phyloP scores from a whole-genome alignment of 1,284 basidiomycete genomes.

The Marasmius oreades region DNA sequence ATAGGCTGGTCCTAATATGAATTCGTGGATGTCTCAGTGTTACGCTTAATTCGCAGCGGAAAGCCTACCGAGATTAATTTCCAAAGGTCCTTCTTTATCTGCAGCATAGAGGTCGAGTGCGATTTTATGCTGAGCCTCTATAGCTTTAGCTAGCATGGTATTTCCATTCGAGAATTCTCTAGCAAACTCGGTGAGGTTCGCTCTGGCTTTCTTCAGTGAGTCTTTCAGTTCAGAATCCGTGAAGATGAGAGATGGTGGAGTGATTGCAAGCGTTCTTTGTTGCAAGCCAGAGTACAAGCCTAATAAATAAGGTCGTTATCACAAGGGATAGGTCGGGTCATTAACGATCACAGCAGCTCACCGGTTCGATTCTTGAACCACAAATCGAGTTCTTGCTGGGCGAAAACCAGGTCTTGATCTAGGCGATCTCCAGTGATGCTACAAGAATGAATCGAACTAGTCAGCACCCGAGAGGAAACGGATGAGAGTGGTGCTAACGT shows the following conservation, averaged over 20 bases:
- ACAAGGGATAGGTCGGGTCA: too few relatives aligned
- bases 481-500: neutral
- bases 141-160: neutral
- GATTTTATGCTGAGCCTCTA: conserved; percentile 22
- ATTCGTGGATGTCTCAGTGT: neutral
- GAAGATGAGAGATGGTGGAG: neutral
- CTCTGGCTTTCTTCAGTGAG: neutral
- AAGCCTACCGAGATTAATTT: conserved; percentile 26
- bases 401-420: neutral
- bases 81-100: conserved; percentile 22
- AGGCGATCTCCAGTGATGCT: conserved; percentile 9
- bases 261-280: neutral
- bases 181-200: neutral
- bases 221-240: neutral
- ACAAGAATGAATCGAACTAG: neutral
- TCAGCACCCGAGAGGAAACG: neutral
- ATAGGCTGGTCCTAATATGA: conserved; percentile 24
- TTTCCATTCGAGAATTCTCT: neutral
- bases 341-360: neutral
- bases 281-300: neutral
- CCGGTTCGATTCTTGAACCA: conserved; percentile 10
- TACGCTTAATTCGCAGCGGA: neutral
- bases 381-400: conserved; percentile 1
- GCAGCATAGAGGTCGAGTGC: conserved; percentile 22
- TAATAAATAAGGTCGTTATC: neutral